phyloP scores from a whole-genome alignment of 164 flowering plant species.

The Brasenia schreberi region DNA sequence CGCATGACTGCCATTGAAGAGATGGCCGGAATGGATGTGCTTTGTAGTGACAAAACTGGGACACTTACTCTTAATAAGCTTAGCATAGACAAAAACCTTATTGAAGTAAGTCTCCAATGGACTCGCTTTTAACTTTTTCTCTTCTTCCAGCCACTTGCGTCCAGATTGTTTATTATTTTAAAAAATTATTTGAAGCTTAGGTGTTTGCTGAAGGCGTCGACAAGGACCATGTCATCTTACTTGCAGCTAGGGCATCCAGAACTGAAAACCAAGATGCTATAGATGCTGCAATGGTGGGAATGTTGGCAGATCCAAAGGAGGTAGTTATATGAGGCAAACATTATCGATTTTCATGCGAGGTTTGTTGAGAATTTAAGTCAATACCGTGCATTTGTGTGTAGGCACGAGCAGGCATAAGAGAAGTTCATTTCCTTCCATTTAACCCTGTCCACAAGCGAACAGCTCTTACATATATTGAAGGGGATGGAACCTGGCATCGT shows the following conservation, averaged over 20 bases:
- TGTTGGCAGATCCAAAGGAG: conserved; percentile 34
- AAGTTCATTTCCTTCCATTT: conserved; percentile 31
- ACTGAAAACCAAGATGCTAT: conserved; percentile 34
- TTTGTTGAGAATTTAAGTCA: too few relatives aligned
- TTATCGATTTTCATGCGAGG: too few relatives aligned
- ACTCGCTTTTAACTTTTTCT: not conserved
- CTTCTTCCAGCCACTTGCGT: not conserved
- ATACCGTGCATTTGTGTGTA: not conserved
- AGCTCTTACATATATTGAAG: conserved; percentile 28
- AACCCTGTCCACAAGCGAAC: conserved; percentile 35
- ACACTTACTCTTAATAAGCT: conserved; percentile 30
- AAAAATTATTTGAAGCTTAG: not conserved
- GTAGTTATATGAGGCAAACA: too few relatives aligned
- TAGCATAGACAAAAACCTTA: conserved; percentile 18
- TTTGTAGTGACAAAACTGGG: conserved; percentile 34
- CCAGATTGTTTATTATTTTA: not conserved
- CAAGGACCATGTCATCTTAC: conserved; percentile 25
- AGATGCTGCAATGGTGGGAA: conserved; percentile 34
- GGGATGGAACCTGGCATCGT: conserved; percentile 27
- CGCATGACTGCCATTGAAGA: conserved; percentile 91
- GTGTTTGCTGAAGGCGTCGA: conserved; percentile 28
- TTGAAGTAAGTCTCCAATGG: conserved; percentile 8
- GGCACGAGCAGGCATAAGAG: conserved; percentile 29
- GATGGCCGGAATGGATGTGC: conserved; percentile 78
- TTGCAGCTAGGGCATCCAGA: conserved; percentile 35